Evolutionary conservation across 345 rosid species (phyloP), one percentile per base, ranked within the genome.

Genomic region (Citrus trifoliata): DNA sequence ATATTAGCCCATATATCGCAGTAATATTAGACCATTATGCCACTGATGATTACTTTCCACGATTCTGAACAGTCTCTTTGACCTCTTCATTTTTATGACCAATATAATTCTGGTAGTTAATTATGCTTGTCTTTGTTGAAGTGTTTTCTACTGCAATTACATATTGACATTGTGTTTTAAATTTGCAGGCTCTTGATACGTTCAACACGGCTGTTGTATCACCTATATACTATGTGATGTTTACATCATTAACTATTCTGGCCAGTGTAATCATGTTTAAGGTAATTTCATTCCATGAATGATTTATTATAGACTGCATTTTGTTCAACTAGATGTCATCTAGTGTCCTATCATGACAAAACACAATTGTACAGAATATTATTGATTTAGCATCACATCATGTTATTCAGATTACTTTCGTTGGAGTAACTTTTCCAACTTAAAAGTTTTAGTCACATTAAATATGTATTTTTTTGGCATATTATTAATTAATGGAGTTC

Each of bases 251-350:
- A 48, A 93, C 98, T 60, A 91, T 94, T 82, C 80, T 91, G 84
- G 97, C 97, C 32, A 93, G 97, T 81, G 93, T 94, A 67, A 91
- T 94, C 80, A 94, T 94, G 98, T 93, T 94, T 83, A 94, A 94
- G 97, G 97, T 92, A 91, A 59, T 35, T 33, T 38, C 7, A 28
- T 30, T 60, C 48, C 4, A 12, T 0, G 24, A 22, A 51, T 65
- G 8, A 13, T 61, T 53, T 53, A 5, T 53, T 25, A 25, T 27
- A 8, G 30, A 27, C 59, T 69, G 27, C 12, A 19, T 56, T 67
- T 37, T 27, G 21, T 63, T 30, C 67, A 63, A 63, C 22, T 13
- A 62, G 21, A 27, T 62, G 14, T 12, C 28, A 16, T 27, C 28
- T 13, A 61, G 28, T 25, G 28, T 25, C 40, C 22, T 65, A 18